Evolutionary conservation across 805 yeast genomes (phyloP).

Genomic region (Schizosaccharomyces osmophilus): DNA sequence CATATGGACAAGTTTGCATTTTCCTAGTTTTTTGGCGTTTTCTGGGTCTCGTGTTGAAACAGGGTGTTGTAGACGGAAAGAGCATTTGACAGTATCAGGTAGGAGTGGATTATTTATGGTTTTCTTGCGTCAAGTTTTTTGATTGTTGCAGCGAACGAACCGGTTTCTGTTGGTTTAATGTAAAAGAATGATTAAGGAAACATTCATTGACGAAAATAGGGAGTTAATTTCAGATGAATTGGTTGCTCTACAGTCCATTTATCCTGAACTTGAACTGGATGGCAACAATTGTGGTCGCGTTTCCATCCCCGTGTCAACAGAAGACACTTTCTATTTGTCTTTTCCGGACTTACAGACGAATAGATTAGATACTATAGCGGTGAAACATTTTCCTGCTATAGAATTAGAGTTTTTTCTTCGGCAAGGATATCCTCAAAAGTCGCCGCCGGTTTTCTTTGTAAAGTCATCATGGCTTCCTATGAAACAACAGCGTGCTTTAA

Average conservation of each 20-base stretch:
- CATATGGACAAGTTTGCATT: no score
- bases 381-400: not conserved
- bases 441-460: not conserved
- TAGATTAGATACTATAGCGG: not conserved
- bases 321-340: not conserved
- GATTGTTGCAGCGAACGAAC: no score
- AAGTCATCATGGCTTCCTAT: not conserved
- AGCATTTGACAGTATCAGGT: no score
- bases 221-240: not conserved
- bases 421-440: not conserved
- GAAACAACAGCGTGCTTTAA: not conserved
- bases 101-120: no score
- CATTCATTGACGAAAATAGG: not conserved
- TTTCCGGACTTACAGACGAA: not conserved
- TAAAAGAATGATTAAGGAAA: no score
- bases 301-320: not conserved
- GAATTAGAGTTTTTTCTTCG: not conserved
- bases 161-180: no score
- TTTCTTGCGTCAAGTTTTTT: no score
- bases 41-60: no score
- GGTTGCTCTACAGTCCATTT: not conserved
- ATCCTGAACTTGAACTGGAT: not conserved
- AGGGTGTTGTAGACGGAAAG: no score
- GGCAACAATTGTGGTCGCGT: not conserved
- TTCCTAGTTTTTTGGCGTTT: no score